A percentile compares a stretch with the other conserved stretches of the same genome.
These are phyloP conservation scores for Blastobotrys proliferans DNA, from an alignment of 1,139 yeast species.

Conservation along the genomic window DNA sequence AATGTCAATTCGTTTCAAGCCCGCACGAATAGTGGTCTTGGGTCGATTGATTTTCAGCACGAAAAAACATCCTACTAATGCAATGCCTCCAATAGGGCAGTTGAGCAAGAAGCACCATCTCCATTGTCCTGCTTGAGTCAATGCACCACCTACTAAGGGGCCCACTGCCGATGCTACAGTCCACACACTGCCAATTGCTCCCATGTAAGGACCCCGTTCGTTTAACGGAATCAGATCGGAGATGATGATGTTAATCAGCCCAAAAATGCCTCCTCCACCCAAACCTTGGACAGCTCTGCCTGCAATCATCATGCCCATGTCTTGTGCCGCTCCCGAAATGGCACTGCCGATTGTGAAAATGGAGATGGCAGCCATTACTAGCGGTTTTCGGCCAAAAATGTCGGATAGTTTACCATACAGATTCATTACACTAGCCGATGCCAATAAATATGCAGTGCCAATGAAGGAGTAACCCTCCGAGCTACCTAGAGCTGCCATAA, in stretches of 20 bases:
- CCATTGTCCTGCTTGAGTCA: constrained; percentile 63
- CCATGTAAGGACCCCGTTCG: constrained; percentile 46
- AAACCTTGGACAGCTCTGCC: constrained; percentile 65
- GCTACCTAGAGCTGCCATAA: constrained; percentile 25
- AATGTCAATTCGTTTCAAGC: constrained; percentile 44
- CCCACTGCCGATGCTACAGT: constrained; percentile 59
- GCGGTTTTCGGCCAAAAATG: constrained; percentile 55
- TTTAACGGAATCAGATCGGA: constrained; percentile 58
- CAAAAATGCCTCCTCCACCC: constrained; percentile 68
- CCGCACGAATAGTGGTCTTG: constrained; percentile 38
- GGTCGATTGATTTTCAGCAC: constrained; percentile 47
- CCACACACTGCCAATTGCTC: constrained; percentile 48
- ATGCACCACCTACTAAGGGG: constrained; percentile 67
- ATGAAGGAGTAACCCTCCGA: constrained; percentile 28
- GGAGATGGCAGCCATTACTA: constrained; percentile 46
- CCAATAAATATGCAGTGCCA: constrained; percentile 35
- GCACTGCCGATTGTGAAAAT: constrained; percentile 61
- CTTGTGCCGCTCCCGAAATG: constrained; percentile 48
- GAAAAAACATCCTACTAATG: constrained; percentile 41
- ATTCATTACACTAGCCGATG: constrained; percentile 55
- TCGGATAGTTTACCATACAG: constrained; percentile 63
- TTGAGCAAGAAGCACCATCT: constrained; percentile 77
- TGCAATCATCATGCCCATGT: constrained; percentile 56
- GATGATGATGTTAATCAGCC: constrained; percentile 52
- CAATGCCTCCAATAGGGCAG: constrained; percentile 61